phyloP scores from a whole-genome alignment of 2,329 filamentous ascomycete genomes.

The Claviceps digitariae region DNA sequence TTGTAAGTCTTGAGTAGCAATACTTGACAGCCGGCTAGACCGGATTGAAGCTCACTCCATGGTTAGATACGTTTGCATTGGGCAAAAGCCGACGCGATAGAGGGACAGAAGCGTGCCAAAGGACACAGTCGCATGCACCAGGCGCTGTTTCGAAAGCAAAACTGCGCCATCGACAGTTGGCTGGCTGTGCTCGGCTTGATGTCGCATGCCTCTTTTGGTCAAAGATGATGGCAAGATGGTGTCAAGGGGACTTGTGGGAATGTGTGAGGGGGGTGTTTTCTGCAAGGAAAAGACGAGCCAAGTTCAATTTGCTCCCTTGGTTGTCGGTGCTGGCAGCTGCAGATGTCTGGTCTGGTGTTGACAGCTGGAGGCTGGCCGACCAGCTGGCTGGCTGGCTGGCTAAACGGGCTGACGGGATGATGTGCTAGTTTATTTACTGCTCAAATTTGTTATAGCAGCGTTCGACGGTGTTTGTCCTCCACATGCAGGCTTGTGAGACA shows the following conservation, averaged over 20 bases:
- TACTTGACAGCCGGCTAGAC: background rate
- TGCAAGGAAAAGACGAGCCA: background rate
- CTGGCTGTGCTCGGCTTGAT: background rate
- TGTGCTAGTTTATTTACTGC: too few species aligned
- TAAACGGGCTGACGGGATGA: too few species aligned
- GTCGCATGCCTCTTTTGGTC: background rate
- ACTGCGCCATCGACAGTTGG: background rate
- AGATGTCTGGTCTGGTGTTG: background rate
- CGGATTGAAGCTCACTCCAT: background rate
- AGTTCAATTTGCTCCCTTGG: too few species aligned
- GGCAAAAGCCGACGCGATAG: conserved; percentile 34
- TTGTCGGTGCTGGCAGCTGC: background rate
- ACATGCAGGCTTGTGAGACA: too few species aligned
- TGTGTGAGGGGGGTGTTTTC: background rate
- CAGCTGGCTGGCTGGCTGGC: too few species aligned
- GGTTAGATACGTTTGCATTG: conserved; percentile 47
- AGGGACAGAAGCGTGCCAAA: too few species aligned
- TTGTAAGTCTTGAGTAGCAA: conserved; percentile 29
- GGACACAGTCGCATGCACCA: background rate
- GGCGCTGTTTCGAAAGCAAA: background rate
- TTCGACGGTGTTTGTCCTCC: too few species aligned
- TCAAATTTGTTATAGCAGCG: too few species aligned
- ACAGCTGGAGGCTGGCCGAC: too few species aligned
- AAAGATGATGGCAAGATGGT: background rate
- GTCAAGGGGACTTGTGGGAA: background rate